Base-by-base conservation (phyloP, 192 early-diverging fungal species). In the Coemansia sp. region DNA sequence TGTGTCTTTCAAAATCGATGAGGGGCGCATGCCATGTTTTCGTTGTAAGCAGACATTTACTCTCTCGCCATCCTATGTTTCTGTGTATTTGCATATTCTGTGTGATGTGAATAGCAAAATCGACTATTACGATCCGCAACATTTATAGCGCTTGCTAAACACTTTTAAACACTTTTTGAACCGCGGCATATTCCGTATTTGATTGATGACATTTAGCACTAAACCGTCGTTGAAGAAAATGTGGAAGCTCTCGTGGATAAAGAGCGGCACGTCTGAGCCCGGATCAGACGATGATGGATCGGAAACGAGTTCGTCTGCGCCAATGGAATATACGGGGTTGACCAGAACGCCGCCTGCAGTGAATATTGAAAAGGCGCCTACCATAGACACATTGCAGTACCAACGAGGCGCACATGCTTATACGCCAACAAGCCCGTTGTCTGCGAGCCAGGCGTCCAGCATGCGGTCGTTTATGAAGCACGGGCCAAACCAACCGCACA, bases 181-280 rank as follows among this genome's bases (percentile, higher is more conserved):
- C 31, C 31, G 31, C 31, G 6, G 31, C 5, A 8, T 6, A 31
- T 8, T 31, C 21, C 6, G 8, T 9, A 14, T 36, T 63, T 34
- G n/a, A 24, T 74, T 38, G 58, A 78, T 78, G 75, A 25, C 70
- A 17, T 53, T 64, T 78, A 78, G 75, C 47, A 48, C 66, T 31
- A 71, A 66, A 34, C 63, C 63, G 2, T 56, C 71, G 56, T 28
- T 78, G 18, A 76, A 76, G 54, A 72, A 72, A 56, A 78, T 78
- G 70, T 78, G 75, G 75, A 78, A 72, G 67, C 67, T 78, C 58
- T 63, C 70, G 3, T 69, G 75, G 70, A 60, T 61, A 50, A 78
- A 66, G 24, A 53, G 56, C 28, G 66, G 63, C 9, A 49, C 51
- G 15, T 58, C 73, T 15, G 68, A 61, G 9, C 8, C 18, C 7